These are phyloP conservation scores for Lizonia empirigonia DNA, from an alignment of 2,329 filamentous ascomycete genomes.

Conservation along the genomic window DNA sequence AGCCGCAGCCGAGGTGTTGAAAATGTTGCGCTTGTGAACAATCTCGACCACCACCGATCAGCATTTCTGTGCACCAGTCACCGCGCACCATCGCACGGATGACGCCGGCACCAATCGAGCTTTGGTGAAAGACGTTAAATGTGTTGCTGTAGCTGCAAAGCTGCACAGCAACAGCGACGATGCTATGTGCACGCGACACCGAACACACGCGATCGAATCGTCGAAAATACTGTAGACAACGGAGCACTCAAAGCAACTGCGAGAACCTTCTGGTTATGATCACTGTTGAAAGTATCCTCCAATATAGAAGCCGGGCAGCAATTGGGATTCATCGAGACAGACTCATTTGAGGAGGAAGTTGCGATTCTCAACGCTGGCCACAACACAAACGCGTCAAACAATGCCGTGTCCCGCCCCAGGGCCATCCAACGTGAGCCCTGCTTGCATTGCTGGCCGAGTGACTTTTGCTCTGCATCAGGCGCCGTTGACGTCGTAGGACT, in stretches of 20 bases:
- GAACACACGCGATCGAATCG: background rate
- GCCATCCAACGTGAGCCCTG: background rate
- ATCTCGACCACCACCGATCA: background rate
- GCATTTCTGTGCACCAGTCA: background rate
- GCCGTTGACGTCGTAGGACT: background rate
- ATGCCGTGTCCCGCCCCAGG: too few species aligned
- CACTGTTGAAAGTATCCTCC: slow-evolving; percentile 42
- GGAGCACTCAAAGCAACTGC: slow-evolving; percentile 42
- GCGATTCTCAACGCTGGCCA: slow-evolving; percentile 23
- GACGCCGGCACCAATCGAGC: background rate
- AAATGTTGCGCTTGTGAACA: slow-evolving; percentile 25
- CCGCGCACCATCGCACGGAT: background rate
- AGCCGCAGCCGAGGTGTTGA: slow-evolving; percentile 26
- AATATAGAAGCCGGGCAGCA: slow-evolving; percentile 20
- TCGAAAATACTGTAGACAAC: slow-evolving; percentile 4
- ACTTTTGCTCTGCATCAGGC: background rate
- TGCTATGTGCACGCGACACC: background rate
- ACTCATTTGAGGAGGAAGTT: slow-evolving; percentile 26
- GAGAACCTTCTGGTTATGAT: slow-evolving; percentile 35
- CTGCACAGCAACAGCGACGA: background rate
- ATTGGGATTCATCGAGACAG: slow-evolving; percentile 21
- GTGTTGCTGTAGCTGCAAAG: background rate
- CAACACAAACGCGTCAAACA: too few species aligned
- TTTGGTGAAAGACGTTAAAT: background rate
- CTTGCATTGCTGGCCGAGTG: background rate